Base-by-base conservation (phyloP, 164 flowering plant species). In the Nelumbo lutea region DNA sequence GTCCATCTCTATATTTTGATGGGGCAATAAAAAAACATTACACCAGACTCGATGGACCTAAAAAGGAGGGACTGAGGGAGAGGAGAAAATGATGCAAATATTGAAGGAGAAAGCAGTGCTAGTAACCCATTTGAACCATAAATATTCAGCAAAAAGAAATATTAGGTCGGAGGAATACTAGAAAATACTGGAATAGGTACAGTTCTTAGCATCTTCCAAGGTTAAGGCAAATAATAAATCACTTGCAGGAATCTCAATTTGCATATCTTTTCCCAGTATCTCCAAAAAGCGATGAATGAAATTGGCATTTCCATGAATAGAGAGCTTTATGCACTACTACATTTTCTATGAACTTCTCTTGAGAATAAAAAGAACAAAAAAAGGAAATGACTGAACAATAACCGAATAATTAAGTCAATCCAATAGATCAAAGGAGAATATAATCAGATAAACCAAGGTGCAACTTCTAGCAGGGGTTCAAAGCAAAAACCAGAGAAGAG, bases 401-500 rank as follows among this genome's bases (percentile, higher is more conserved):
- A 52, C 14, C 57, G 14, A 52, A 1, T 11, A 52, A 52, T 52
- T 51, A 2, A 10, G 2, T 51, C 55, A 52, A 52, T 2, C 3
- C 11, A 52, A 27, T 27, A 27, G 27, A 27, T 27, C 27, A 27
- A 27, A 27, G 27, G 27, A 52, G 14, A 52, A 52, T 14, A 52
- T 10, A 10, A 52, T 13, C 10, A 13, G 57, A 14, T 14, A 68
- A 59, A 60, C 75, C 68, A 88, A 10, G 98, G 93, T 8, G 73
- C 71, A 61, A 90, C 77, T 68, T 86, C 97, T 72, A 93, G 90
- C 66, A 90, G 84, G 0, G 98, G 97, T 72, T 91, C 96, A 60
- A 93, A 91, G 79, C 91, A 91, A 78, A 93, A 93, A 40, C 98
- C 96, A 46, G 92, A 83, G 72, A 95, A 95, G 71, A 93, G 95